Evolutionary conservation across 495 filamentous ascomycete species (phyloP).

Genomic region (Neurospora discreta): DNA sequence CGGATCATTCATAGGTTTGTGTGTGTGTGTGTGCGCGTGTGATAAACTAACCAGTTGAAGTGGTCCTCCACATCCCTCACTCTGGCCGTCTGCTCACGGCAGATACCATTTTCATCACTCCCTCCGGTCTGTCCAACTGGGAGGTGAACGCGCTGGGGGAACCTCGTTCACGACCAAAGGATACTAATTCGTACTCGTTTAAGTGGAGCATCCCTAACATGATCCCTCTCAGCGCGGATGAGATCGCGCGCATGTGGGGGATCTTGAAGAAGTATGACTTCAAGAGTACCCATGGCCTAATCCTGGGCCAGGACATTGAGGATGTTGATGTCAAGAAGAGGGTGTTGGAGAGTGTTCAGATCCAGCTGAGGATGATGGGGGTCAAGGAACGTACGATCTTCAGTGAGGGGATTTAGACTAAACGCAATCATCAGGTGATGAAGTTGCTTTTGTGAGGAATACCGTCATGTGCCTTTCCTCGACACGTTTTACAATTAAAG

Average conservation of each 20-base stretch:
- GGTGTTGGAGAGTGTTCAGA: constrained; percentile 65
- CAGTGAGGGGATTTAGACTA: constrained; percentile 13
- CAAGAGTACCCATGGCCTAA: constrained; percentile 53
- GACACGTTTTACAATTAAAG: neutral
- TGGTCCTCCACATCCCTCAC: constrained; percentile 43
- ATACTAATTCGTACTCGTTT: constrained; percentile 55
- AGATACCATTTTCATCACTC: constrained; percentile 59
- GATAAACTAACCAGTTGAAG: neutral
- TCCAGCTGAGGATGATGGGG: constrained; percentile 50
- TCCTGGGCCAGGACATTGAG: constrained; percentile 48
- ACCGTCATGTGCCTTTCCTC: neutral
- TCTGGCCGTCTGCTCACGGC: constrained; percentile 52
- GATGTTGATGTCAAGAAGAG: constrained; percentile 46
- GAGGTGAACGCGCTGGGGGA: constrained; percentile 19
- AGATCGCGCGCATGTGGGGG: constrained; percentile 42
- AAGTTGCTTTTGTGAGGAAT: too few relatives aligned
- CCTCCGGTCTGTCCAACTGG: constrained; percentile 38
- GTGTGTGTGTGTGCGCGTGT: neutral
- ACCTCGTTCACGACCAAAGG: constrained; percentile 35
- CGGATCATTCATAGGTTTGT: neutral
- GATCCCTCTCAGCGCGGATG: constrained; percentile 54
- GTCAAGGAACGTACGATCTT: constrained; percentile 36
- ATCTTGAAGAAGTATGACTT: constrained; percentile 48
- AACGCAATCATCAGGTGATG: too few relatives aligned
- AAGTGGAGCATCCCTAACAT: constrained; percentile 76